Evolutionary conservation across 2,329 filamentous ascomycete species (phyloP).

Genomic region (Venturia nashicola): DNA sequence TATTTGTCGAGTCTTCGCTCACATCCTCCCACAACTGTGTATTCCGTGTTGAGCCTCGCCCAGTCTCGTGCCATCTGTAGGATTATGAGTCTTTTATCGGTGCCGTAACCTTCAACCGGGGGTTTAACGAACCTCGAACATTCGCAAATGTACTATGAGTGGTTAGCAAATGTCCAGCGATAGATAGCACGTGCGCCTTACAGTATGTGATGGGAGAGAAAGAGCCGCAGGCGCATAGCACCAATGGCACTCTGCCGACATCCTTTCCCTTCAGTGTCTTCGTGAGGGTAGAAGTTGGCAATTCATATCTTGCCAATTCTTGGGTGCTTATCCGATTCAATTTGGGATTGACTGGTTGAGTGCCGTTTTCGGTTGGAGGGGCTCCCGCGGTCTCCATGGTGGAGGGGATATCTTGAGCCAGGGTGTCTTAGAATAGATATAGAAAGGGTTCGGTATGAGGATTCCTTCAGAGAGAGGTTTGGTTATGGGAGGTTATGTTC

Average conservation of each 20-base stretch:
- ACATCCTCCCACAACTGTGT: constrained; percentile 11
- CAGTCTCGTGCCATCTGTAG: constrained; percentile 11
- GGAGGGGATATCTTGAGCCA: background rate
- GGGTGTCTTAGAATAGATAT: background rate
- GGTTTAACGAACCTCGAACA: constrained; percentile 8
- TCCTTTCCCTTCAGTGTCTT: constrained; percentile 9
- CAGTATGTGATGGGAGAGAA: constrained; percentile 13
- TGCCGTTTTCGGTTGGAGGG: background rate
- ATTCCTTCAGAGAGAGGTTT: background rate
- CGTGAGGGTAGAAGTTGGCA: constrained; percentile 4
- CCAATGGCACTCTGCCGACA: constrained; percentile 10
- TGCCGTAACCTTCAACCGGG: background rate
- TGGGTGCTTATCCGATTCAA: background rate
- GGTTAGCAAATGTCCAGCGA: background rate
- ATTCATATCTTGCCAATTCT: constrained; percentile 6
- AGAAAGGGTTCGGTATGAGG: background rate
- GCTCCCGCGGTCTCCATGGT: constrained; percentile 6
- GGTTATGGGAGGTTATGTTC: background rate
- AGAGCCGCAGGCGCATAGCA: constrained; percentile 11
- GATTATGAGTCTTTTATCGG: background rate
- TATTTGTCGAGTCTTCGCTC: background rate
- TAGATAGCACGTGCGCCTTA: constrained; percentile 4
- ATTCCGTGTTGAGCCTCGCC: constrained; percentile 10
- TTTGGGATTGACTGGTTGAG: background rate
- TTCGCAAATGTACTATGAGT: constrained; percentile 8